Base-by-base conservation (phyloP, 768 basidiomycete species). In the Filobasidium wieringae region DNA sequence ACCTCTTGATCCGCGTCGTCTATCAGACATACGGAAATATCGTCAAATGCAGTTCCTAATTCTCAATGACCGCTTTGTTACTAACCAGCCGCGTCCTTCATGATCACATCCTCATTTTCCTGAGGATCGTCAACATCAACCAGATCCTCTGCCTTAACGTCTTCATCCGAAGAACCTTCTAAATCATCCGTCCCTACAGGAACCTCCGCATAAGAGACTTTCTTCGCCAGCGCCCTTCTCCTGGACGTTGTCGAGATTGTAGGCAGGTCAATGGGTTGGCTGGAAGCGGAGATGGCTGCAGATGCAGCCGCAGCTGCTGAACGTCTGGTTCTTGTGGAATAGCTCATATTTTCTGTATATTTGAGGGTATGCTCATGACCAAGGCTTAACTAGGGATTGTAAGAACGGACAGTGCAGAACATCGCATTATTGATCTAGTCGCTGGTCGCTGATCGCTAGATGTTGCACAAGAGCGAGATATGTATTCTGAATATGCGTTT, bases 141-240 rank as follows among this genome's bases (percentile, higher is more conserved):
- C 22, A 37, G 34, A 8, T 26, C 52, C 32, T 54, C 53, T 8
- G 24, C 53, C n/a, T 22, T 17, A 8, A 17, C 29, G 29, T 22
- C 55, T 6, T 19, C 26, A 49, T 34, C 30, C 30, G 45, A 19
- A 14, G 45, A 19, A n/a, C 32, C 15, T 43, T 33, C 53, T 40
- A 27, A 26, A 19, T 57, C 55, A 50, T 57, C 55, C 45, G 47
- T 49, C 27, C 49, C 55, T 3, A 51, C 30, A 5, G 55, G 55
- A 9, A 57, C 22, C 33, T 57, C 55, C 4, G 55, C 55, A 39
- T 57, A 57, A 24, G 55, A 57, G 2, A 57, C 55, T 12, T 29
- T 36, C 26, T 57, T 57, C 9, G 32, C 41, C 45, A 57, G 19
- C 14, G 32, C 47, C 30, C 55, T 7, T 31, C 54, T 12, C 19